Evolutionary conservation across 768 basidiomycete species (phyloP).

Genomic region (Solioccasus polychromus): DNA sequence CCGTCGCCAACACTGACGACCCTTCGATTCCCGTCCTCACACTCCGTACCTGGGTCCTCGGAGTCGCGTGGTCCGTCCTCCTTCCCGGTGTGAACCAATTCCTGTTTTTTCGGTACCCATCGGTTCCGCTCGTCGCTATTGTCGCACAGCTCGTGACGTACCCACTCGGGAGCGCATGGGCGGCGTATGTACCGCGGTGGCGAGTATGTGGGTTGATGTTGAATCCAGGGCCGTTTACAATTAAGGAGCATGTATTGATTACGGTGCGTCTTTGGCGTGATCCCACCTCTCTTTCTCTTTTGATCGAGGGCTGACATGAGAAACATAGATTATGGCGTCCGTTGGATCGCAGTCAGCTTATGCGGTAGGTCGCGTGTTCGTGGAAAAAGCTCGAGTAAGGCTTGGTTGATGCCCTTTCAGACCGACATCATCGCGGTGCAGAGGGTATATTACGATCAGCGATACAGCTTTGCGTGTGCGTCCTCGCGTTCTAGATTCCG

Average conservation of each 20-base stretch:
- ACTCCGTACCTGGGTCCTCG: constrained; percentile 69
- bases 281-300: constrained; percentile 2
- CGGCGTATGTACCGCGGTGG: constrained; percentile 50
- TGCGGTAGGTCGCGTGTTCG: constrained; percentile 37
- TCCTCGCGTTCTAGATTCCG: not conserved
- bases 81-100: constrained; percentile 69
- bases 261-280: constrained; percentile 42
- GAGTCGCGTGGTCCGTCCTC: constrained; percentile 65
- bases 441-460: constrained; percentile 66
- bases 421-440: constrained; percentile 79
- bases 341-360: constrained; percentile 63
- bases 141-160: constrained; percentile 72
- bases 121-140: constrained; percentile 57
- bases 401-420: constrained; percentile 14
- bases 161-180: constrained; percentile 62
- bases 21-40: constrained; percentile 59
- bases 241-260: constrained; percentile 74
- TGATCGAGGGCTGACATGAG: no score
- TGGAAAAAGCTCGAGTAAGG: not conserved
- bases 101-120: constrained; percentile 75
- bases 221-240: constrained; percentile 74
- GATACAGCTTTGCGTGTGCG: constrained; percentile 58
- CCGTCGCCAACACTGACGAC: constrained; percentile 71
- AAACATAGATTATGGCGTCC: constrained; percentile 52
- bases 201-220: constrained; percentile 57